phyloP scores from a whole-genome alignment of 2,329 filamentous ascomycete species.

The Sporothrix protearum region DNA sequence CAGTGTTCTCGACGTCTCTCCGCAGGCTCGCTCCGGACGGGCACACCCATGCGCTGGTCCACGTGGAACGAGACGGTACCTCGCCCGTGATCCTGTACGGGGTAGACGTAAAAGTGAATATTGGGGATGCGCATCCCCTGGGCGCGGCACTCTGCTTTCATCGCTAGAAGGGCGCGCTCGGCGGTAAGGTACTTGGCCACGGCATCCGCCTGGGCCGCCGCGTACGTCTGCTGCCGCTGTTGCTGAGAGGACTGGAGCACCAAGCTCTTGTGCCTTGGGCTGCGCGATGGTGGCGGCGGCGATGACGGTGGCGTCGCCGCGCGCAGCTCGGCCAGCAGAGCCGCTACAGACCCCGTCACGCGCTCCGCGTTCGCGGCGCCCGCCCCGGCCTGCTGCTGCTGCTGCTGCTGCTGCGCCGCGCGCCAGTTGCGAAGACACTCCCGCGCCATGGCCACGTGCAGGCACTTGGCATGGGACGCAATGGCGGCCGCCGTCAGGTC shows the following conservation, averaged over 20 bases:
- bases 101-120: background rate
- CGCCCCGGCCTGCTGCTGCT: too few relatives aligned
- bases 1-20: background rate
- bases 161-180: background rate
- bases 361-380: too few relatives aligned
- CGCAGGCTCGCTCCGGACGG: background rate
- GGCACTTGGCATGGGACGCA: constrained; percentile 6
- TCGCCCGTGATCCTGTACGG: background rate
- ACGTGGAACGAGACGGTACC: background rate
- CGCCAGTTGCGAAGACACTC: background rate
- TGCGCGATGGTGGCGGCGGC: background rate
- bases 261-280: background rate
- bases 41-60: background rate
- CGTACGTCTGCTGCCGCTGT: background rate
- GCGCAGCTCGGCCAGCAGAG: background rate
- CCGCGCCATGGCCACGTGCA: background rate
- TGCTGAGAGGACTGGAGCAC: background rate
- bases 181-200: background rate
- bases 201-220: background rate
- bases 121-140: background rate
- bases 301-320: background rate
- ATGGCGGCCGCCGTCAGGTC: background rate
- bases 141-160: background rate
- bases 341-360: background rate
- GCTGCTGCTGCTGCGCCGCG: background rate